These are phyloP conservation scores for Silene latifolia DNA, from an alignment of 148 eudicot species.

Conservation along the genomic window DNA sequence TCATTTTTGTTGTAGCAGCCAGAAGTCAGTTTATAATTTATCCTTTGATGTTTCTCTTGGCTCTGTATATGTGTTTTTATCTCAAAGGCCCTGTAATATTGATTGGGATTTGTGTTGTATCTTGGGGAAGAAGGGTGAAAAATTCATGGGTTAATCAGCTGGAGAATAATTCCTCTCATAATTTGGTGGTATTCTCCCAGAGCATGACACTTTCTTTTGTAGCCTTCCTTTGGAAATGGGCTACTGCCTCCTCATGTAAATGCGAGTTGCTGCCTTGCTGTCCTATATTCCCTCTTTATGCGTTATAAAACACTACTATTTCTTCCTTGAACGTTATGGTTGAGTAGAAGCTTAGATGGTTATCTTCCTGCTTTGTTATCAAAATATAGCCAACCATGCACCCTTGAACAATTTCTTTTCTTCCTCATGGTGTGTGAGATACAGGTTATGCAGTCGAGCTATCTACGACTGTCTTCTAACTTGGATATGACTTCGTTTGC, in stretches of 20 bases:
- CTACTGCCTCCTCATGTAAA: background rate
- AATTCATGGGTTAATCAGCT: too few relatives aligned
- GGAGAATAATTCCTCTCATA: too few relatives aligned
- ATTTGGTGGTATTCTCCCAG: background rate
- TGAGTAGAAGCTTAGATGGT: too few relatives aligned
- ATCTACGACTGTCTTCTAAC: slow-evolving; percentile 42
- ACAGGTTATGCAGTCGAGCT: slow-evolving; percentile 58
- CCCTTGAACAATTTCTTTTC: background rate
- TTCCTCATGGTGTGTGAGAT: slow-evolving; percentile 7
- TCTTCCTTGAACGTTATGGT: too few relatives aligned
- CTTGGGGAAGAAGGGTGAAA: too few relatives aligned
- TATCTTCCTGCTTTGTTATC: too few relatives aligned
- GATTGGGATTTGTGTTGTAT: too few relatives aligned
- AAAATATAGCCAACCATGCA: background rate
- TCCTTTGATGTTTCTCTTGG: too few relatives aligned
- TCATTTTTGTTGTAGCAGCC: too few relatives aligned
- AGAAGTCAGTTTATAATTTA: too few relatives aligned
- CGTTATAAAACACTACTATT: background rate
- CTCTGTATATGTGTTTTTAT: too few relatives aligned
- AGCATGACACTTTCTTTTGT: background rate
- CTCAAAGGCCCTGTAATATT: too few relatives aligned
- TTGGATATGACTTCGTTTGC: slow-evolving; percentile 26
- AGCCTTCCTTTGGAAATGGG: background rate
- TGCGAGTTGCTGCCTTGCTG: background rate
- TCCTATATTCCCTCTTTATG: background rate